Evolutionary conservation across 225 moss, liverwort and hornwort species (phyloP).

Genomic region (Physcomitrium patens): DNA sequence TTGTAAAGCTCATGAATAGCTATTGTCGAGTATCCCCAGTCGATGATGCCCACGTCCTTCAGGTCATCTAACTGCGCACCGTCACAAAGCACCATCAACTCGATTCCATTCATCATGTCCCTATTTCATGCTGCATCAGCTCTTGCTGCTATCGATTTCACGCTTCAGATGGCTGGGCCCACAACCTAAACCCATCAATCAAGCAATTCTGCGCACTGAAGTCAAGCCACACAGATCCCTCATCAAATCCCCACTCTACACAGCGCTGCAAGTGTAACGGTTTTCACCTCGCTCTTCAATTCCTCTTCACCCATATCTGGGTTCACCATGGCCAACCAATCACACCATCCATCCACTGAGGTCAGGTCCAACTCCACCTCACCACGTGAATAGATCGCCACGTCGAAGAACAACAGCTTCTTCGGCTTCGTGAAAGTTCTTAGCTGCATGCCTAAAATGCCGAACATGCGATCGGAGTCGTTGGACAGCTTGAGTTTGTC

Average conservation of each 20-base stretch:
- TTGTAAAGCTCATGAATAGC: conserved; percentile 44
- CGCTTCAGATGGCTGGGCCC: neutral
- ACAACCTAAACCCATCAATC: too few species aligned
- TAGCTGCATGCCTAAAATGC: conserved; percentile 28
- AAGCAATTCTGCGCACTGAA: too few species aligned
- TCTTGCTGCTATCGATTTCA: neutral
- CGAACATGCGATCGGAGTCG: conserved; percentile 18
- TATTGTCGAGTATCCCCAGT: conserved; percentile 15
- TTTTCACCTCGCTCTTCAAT: too few species aligned
- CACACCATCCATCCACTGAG: conserved; percentile 1
- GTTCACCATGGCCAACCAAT: conserved; percentile 28
- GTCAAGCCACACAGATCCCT: too few species aligned
- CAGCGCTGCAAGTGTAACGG: neutral
- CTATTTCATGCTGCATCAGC: too few species aligned
- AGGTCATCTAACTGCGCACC: conserved; percentile 36
- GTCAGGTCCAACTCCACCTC: neutral
- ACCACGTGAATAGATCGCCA: conserved; percentile 32
- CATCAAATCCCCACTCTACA: neutral
- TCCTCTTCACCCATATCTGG: too few species aligned
- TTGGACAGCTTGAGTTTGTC: conserved; percentile 33
- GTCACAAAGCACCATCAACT: neutral
- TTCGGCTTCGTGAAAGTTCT: conserved; percentile 29
- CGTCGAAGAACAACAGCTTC: conserved; percentile 38
- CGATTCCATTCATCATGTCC: neutral
- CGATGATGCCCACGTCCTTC: conserved; percentile 34